Conservation (phyloP, 106 monocot genomes). For the Iris macrosiphon region DNA sequence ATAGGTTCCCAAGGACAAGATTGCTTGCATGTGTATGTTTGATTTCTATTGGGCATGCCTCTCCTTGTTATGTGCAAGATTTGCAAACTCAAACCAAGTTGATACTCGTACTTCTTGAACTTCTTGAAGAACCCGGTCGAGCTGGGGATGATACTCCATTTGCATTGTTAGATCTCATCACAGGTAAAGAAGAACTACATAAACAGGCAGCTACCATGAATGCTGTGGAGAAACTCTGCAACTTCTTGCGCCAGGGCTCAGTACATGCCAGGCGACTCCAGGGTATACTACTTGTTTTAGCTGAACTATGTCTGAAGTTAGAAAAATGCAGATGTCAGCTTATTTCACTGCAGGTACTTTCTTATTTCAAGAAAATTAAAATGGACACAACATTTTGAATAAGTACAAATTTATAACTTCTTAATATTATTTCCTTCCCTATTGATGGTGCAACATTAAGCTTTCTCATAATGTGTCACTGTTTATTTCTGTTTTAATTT, state of each 20-base stretch:
- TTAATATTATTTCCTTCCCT: too few species aligned
- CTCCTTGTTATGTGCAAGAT: conserved; percentile 41
- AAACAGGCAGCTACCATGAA: conserved; percentile 67
- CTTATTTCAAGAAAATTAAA: conserved; percentile 6
- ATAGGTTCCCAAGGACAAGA: conserved; percentile 78
- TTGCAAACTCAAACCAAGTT: conserved; percentile 58
- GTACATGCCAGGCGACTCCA: conserved; percentile 52
- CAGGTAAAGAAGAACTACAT: conserved; percentile 73
- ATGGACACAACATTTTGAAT: too few species aligned
- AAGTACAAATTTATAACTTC: too few species aligned
- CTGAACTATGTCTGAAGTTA: conserved; percentile 70
- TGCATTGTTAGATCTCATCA: conserved; percentile 57
- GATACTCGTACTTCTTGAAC: conserved; percentile 65
- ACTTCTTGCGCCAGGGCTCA: conserved; percentile 24
- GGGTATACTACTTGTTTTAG: conserved; percentile 79
- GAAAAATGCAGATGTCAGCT: conserved; percentile 72
- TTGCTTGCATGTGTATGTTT: conserved; percentile 80
- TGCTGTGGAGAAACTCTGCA: conserved; percentile 70
- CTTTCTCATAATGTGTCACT: too few species aligned
- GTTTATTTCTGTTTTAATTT: too few species aligned
- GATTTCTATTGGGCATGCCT: conserved; percentile 46
- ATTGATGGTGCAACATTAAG: too few species aligned
- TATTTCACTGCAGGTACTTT: conserved; percentile 72
- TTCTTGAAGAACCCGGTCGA: conserved; percentile 76
- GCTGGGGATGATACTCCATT: conserved; percentile 89